Evolutionary conservation across 371 early-diverging fungal genomes (phyloP), one percentile per base, ranked within the genome.

Genomic region (Dichotomocladium elegans): DNA sequence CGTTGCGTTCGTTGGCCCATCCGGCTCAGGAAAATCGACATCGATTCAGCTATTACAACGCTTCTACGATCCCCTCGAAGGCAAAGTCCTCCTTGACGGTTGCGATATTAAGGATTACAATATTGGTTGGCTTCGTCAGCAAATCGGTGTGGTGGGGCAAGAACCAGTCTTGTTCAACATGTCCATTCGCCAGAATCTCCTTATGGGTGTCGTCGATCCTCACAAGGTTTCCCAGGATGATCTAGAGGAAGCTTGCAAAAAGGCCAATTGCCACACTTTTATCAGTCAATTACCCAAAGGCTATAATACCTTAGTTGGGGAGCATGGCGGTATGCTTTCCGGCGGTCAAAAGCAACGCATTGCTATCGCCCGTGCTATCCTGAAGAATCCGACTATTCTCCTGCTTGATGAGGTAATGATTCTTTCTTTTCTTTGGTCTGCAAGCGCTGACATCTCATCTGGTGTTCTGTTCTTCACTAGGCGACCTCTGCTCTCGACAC

Each of bases 1-100:
- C 2, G 75, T 86, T 9, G 91, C 88, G 3, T 69, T 89, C 40
- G 90, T 89, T 11, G 91, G 89, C 28, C 76, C 78, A 34, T 88
- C 90, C 26, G 95, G 96, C 11, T 84, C 86, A 15, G 94, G 96
- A 31, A 93, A 92, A 63, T 90, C 91, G 7, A 95, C 96, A 14
- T 85, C 90, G 27, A 70, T 94, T 41, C 84, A 86, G 33, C 81
- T 95, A 25, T 48, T 94, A 22, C 88, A 91, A 64, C 90, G 97
- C 41, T 93, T 95, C 66, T 96, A 96, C 63, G 81, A 87, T 55
- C 78, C 87, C 0, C 53, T 61, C 9, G 50, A 43, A 24, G 92
- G 92, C 35, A 52, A 59, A 1, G 74, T 92, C 26, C 47, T 57
- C 11, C 27, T 92, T 8, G 92, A 93, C 54, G 89, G 90, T 31